phyloP scores from a whole-genome alignment of 2,329 filamentous ascomycete species.

The Neobulgaria alba region DNA sequence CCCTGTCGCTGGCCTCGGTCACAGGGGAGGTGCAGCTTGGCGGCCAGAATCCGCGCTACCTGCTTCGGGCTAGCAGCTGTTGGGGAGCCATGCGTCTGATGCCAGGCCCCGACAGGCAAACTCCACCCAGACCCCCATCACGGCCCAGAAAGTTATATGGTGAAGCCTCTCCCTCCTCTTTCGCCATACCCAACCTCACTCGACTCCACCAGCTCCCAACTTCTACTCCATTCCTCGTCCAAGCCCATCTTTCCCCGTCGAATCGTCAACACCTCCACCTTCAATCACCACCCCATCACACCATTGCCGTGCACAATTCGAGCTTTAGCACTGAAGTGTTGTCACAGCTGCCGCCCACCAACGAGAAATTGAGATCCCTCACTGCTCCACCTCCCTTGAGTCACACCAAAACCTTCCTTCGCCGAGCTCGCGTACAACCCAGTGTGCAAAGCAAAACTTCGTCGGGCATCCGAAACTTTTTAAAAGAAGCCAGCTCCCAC shows the following conservation, averaged over 20 bases:
- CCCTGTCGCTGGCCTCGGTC: too few relatives aligned
- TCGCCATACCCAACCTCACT: conserved; percentile 1
- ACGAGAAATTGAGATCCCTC: conserved; percentile 9
- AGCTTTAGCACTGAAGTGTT: too few relatives aligned
- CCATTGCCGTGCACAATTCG: conserved; percentile 13
- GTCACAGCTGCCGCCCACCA: conserved; percentile 16
- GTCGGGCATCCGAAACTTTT: background rate
- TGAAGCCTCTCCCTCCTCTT: conserved; percentile 12
- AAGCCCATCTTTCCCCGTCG: background rate
- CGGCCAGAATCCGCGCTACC: too few relatives aligned
- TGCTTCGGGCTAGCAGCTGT: too few relatives aligned
- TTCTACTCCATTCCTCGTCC: background rate
- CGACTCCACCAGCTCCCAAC: conserved; percentile 2
- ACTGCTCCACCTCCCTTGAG: conserved; percentile 24
- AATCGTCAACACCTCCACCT: background rate
- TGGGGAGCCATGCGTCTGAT: conserved; percentile 17
- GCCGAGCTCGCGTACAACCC: conserved; percentile 19
- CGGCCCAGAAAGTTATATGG: conserved; percentile 14
- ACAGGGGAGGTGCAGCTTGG: too few relatives aligned
- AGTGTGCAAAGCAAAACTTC: conserved; percentile 3
- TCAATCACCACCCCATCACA: conserved; percentile 10
- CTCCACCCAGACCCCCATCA: conserved; percentile 6
- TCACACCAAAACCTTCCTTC: conserved; percentile 24
- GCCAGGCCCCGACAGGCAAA: conserved; percentile 11
- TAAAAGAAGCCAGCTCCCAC: background rate